phyloP scores from a whole-genome alignment of 148 eudicot genomes.

The Camellia lanceoleosa region DNA sequence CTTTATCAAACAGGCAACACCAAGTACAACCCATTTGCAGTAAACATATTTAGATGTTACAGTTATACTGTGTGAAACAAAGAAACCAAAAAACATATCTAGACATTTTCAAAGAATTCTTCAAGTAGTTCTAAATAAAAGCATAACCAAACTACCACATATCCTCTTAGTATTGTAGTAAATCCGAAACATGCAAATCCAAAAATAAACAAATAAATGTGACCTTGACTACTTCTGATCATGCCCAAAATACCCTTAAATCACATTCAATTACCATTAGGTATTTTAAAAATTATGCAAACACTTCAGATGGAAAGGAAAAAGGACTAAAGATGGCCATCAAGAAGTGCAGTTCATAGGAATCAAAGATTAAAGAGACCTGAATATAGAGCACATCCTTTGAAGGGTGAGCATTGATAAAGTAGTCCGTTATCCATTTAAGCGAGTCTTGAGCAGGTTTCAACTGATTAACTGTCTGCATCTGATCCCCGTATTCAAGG shows the following conservation, averaged over 20 bases:
- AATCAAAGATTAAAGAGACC: constrained; percentile 33
- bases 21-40: not conserved
- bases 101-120: not conserved
- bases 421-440: constrained; percentile 84
- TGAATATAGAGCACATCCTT: constrained; percentile 80
- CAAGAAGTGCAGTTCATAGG: not conserved
- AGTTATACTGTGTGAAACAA: not conserved
- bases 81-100: not conserved
- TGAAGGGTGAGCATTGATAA: constrained; percentile 67
- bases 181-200: not conserved
- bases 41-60: not conserved
- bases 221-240: not conserved
- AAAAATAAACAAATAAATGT: not conserved
- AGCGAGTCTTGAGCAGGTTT: constrained; percentile 72
- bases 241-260: not conserved
- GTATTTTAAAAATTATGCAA: not conserved
- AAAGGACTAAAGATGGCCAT: not conserved
- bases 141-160: not conserved
- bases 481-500: constrained; percentile 90
- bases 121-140: not conserved
- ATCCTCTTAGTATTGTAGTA: not conserved
- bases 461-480: constrained; percentile 63
- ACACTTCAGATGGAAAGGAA: not conserved
- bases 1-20: not conserved
- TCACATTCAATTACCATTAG: not conserved